Conservation (phyloP, 345 rosid species). For the Citrus mangshanensis region DNA sequence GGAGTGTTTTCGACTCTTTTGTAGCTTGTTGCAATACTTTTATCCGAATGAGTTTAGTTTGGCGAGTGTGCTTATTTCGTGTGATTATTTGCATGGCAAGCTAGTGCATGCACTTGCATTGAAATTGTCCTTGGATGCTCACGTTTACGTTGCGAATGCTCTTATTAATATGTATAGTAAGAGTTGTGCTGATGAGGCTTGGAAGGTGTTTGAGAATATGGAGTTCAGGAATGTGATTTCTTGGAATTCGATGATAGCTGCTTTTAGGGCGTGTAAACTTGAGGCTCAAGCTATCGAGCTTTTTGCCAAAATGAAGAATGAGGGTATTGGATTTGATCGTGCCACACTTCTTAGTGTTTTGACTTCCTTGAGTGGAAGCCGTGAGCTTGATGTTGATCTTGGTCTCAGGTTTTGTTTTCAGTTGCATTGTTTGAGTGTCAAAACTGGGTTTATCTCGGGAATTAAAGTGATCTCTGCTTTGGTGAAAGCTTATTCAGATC, state of each 20-base stretch:
- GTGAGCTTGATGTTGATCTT: slow-evolving; percentile 24
- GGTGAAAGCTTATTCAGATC: slow-evolving; percentile 71
- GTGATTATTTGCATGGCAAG: slow-evolving; percentile 46
- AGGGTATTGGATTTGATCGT: slow-evolving; percentile 62
- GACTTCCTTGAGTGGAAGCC: slow-evolving; percentile 51
- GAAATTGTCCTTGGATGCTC: slow-evolving; percentile 52
- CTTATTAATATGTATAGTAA: slow-evolving; percentile 70
- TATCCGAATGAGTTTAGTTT: slow-evolving; percentile 70
- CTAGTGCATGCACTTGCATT: slow-evolving; percentile 67
- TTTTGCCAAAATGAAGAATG: slow-evolving; percentile 49
- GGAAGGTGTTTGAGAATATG: slow-evolving; percentile 56
- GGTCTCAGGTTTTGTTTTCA: slow-evolving; percentile 52
- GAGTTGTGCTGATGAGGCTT: slow-evolving; percentile 46
- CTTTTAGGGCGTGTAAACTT: slow-evolving; percentile 45
- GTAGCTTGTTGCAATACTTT: slow-evolving; percentile 51
- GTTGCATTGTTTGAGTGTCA: slow-evolving; percentile 55
- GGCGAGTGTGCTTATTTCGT: slow-evolving; percentile 62
- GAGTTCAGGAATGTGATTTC: slow-evolving; percentile 46
- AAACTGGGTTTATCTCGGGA: slow-evolving; percentile 52
- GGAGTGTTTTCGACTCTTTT: slow-evolving; percentile 50
- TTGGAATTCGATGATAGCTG: slow-evolving; percentile 86
- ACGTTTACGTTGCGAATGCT: slow-evolving; percentile 62
- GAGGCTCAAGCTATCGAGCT: slow-evolving; percentile 40
- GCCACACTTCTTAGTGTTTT: slow-evolving; percentile 65
- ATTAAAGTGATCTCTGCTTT: slow-evolving; percentile 67